Evolutionary conservation across 140 eudicot species (phyloP), one percentile per base, ranked within the genome.

Genomic region (Flaveria floridana): DNA sequence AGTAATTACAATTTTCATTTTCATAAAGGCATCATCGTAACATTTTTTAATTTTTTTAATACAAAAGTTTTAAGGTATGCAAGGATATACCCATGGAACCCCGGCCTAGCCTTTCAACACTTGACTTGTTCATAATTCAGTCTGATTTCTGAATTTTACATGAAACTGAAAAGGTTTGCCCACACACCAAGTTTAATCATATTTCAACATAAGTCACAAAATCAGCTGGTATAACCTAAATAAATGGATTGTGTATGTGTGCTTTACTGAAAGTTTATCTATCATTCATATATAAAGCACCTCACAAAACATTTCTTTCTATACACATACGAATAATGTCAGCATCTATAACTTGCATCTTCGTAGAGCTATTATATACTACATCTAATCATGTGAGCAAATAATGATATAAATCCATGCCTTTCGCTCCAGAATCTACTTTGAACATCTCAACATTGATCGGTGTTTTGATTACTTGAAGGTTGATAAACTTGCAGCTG

Each of bases 321-420:
- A 64, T 71, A 71, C 65, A 65, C 74, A 79, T 71, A 62, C 68
- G 65, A 15, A 53, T 56, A 66, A 34, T 62, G 3, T 34, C n/a
- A 55, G 57, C 63, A n/a, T 68, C 68, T 68, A 74, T 46, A 68
- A 37, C 66, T 58, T 58, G 61, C 76, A 68, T 65, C 76, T 58
- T 67, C 50, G 76, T 74, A 74, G 28, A 74, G 67, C 76, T 68
- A 74, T 10, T 63, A 6, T 10, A 37, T 48, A 10, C 48, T 63
- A 7, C 53, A 48, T 28, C 77, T 84, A 89, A 58, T 89, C 96
- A 19, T 89, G 87, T 80, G 89, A 87, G 79, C 89, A 87, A 14
- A 87, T 85, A 3, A 89, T 82, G 82, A 89, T 89, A 70, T 89
- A 89, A 78, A 89, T 84, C 23, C 91, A 80, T 4, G 89, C 91